phyloP scores from a whole-genome alignment of 495 filamentous ascomycete genomes.

The Penicillium nucicola region DNA sequence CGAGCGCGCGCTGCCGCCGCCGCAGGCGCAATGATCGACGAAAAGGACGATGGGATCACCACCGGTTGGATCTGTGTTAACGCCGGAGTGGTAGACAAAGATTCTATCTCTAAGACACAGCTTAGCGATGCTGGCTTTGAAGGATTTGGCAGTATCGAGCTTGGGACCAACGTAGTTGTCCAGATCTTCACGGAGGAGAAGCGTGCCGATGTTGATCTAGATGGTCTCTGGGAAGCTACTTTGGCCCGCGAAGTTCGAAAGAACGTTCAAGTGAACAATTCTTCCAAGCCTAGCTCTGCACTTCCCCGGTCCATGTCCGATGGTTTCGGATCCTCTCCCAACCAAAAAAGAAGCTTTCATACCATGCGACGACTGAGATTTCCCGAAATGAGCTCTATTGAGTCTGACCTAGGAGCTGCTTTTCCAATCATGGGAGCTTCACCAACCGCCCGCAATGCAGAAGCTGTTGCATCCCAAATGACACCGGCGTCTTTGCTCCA shows the following conservation, averaged over 20 bases:
- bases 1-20: constrained; percentile 70
- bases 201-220: constrained; percentile 77
- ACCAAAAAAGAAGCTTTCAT: constrained; percentile 19
- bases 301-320: constrained; percentile 18
- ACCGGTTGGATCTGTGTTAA: constrained; percentile 98
- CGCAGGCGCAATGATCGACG: constrained; percentile 43
- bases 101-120: constrained; percentile 26
- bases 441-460: neutral
- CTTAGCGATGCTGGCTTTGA: constrained; percentile 48
- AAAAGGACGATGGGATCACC: constrained; percentile 75
- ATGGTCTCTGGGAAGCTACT: constrained; percentile 68
- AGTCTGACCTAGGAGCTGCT: neutral
- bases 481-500: constrained; percentile 27
- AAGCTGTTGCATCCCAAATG: constrained; percentile 5
- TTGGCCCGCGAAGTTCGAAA: constrained; percentile 41
- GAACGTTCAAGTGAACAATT: constrained; percentile 19
- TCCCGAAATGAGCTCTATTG: neutral
- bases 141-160: constrained; percentile 67
- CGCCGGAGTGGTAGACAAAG: constrained; percentile 64
- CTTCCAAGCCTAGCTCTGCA: constrained; percentile 10
- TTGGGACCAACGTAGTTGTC: constrained; percentile 69
- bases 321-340: constrained; percentile 11
- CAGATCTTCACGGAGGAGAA: constrained; percentile 89
- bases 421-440: neutral
- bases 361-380: constrained; percentile 15